Percentiles rank a stretch among this genome's conserved stretches.
These are phyloP conservation scores for Patellifolia procumbens DNA, from an alignment of 179 eudicot species.

Conservation along the genomic window DNA sequence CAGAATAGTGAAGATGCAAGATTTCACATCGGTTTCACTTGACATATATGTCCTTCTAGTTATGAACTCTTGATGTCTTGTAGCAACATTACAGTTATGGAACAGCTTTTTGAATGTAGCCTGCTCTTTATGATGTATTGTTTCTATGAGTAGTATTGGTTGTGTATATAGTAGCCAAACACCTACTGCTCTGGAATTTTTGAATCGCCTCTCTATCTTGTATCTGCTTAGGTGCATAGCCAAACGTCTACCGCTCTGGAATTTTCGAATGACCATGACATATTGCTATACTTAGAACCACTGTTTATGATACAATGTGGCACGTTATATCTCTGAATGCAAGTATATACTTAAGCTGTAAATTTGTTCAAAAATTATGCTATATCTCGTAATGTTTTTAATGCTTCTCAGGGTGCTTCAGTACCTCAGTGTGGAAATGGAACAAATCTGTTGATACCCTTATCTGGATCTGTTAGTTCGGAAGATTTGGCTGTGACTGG, in stretches of 20 bases:
- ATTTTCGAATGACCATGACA: neutral
- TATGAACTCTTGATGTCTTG: neutral
- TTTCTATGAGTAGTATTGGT: neutral
- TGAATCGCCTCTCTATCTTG: too few species aligned
- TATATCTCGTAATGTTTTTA: slow-evolving; percentile 19
- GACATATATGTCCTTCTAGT: neutral
- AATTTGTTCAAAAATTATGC: slow-evolving; percentile 2
- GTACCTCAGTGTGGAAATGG: slow-evolving; percentile 90
- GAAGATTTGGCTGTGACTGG: slow-evolving; percentile 97
- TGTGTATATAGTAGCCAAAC: too few species aligned
- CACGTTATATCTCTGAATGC: neutral
- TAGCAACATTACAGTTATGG: neutral
- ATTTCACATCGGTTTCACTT: neutral
- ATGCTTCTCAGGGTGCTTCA: slow-evolving; percentile 68
- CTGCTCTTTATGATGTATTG: too few species aligned
- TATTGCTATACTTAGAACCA: too few species aligned
- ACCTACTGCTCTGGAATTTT: too few species aligned
- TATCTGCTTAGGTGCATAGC: neutral
- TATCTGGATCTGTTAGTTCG: slow-evolving; percentile 73
- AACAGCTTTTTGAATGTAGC: neutral
- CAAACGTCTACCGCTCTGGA: too few species aligned
- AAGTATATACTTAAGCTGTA: neutral
- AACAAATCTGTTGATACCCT: slow-evolving; percentile 74
- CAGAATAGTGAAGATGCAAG: neutral
- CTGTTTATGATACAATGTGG: neutral